Conservation (phyloP, 768 basidiomycete genomes). For the Vararia minispora region DNA sequence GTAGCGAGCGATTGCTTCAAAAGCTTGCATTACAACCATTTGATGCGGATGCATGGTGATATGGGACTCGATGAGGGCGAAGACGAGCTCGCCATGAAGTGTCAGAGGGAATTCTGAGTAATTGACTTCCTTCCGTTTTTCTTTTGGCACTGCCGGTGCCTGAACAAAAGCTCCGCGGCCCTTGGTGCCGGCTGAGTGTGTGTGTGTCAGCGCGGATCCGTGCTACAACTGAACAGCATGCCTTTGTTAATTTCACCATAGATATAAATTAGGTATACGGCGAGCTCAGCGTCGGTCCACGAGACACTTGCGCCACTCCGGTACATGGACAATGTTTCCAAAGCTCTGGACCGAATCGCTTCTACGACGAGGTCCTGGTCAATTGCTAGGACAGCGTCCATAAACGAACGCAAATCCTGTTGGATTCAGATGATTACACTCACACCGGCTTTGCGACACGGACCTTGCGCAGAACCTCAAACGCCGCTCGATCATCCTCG, state of each 20-base stretch:
- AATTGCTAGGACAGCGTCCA: constrained; percentile 79
- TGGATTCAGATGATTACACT: background rate
- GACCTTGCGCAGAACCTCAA: constrained; percentile 81
- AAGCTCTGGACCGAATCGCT: constrained; percentile 60
- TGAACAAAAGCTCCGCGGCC: constrained; percentile 83
- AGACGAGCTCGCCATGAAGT: constrained; percentile 81
- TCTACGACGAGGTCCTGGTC: constrained; percentile 79
- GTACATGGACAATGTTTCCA: constrained; percentile 65
- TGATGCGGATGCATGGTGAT: constrained; percentile 77
- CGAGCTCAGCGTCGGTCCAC: constrained; percentile 93
- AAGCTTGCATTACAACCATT: constrained; percentile 80
- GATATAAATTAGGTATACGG: constrained; percentile 85
- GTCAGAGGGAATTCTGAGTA: constrained; percentile 80
- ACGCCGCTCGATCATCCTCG: constrained; percentile 76
- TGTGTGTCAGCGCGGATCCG: background rate
- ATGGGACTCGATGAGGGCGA: constrained; percentile 72
- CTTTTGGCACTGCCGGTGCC: constrained; percentile 56
- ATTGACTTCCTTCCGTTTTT: constrained; percentile 54
- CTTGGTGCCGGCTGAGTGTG: constrained; percentile 53
- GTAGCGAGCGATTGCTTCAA: constrained; percentile 88
- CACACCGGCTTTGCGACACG: constrained; percentile 9
- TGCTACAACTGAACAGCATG: constrained; percentile 23
- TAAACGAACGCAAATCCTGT: constrained; percentile 75
- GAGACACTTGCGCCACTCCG: constrained; percentile 51
- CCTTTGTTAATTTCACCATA: constrained; percentile 92